These are phyloP conservation scores for Paramecium sexaurelia DNA, from an alignment of 73 alveolate species.

Conservation along the genomic window DNA sequence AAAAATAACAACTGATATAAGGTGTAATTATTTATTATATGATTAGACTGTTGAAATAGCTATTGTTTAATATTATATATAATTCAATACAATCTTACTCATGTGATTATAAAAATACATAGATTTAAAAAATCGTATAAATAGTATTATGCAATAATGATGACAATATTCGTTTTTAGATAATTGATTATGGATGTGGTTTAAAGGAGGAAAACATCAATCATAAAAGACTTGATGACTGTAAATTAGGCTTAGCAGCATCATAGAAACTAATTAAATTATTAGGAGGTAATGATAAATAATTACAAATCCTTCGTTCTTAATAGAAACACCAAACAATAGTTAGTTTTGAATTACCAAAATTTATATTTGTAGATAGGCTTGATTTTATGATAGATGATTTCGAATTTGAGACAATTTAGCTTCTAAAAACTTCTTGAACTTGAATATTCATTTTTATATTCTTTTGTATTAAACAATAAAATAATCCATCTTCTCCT, in stretches of 20 bases:
- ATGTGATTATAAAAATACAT: neutral
- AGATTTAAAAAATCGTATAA: neutral
- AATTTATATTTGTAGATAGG: neutral
- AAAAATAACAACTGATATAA: neutral
- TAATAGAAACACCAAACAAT: neutral
- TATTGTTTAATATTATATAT: neutral
- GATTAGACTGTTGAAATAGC: neutral
- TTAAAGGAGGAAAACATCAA: neutral
- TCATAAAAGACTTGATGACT: neutral
- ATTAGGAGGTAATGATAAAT: neutral
- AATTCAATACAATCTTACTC: neutral
- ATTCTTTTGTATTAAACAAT: neutral
- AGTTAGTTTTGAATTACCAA: neutral
- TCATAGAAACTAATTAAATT: neutral
- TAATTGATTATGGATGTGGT: constrained; percentile 8
- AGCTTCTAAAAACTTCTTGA: neutral
- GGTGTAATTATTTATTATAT: neutral
- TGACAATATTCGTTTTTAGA: neutral
- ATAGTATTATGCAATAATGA: neutral
- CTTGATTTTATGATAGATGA: neutral
- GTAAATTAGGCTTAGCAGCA: constrained; percentile 12
- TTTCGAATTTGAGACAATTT: neutral
- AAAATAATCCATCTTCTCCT: neutral
- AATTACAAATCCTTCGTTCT: neutral
- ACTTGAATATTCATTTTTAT: neutral